Percentiles rank a stretch among this genome's conserved stretches.
phyloP scores from a whole-genome alignment of 129 eudicot genomes.

The Escallonia herrerae region DNA sequence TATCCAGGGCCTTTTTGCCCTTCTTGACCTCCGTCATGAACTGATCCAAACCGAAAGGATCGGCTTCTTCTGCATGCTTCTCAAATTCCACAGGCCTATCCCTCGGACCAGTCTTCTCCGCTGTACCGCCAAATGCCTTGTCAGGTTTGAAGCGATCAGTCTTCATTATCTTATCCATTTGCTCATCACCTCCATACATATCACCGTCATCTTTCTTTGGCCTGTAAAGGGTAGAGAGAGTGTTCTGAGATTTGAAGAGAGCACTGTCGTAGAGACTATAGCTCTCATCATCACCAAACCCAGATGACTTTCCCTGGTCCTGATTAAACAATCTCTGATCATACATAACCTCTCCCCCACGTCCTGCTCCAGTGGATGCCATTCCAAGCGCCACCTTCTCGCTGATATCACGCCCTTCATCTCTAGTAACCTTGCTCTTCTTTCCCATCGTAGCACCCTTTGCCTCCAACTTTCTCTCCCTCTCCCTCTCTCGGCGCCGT shows the following conservation, averaged over 20 bases:
- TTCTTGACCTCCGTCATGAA: constrained; percentile 72
- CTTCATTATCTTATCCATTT: constrained; percentile 70
- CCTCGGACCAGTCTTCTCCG: constrained; percentile 53
- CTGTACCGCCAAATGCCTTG: constrained; percentile 61
- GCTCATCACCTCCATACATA: constrained; percentile 82
- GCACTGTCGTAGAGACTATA: constrained; percentile 75
- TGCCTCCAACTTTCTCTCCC: constrained; percentile 85
- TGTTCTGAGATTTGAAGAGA: constrained; percentile 67
- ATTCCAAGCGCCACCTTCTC: constrained; percentile 94
- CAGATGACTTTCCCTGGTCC: constrained; percentile 92
- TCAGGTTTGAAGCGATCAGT: constrained; percentile 81
- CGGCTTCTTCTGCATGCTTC: constrained; percentile 64
- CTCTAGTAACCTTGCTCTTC: constrained; percentile 87
- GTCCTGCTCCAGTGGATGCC: constrained; percentile 61
- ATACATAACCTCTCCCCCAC: constrained; percentile 80
- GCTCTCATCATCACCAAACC: constrained; percentile 73
- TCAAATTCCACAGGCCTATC: constrained; percentile 82
- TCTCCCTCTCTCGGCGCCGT: constrained; percentile 70
- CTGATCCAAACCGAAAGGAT: constrained; percentile 84
- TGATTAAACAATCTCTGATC: constrained; percentile 84
- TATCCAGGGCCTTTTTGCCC: constrained; percentile 66
- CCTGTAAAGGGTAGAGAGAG: constrained; percentile 67
- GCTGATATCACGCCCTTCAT: constrained; percentile 82
- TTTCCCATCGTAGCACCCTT: constrained; percentile 90
- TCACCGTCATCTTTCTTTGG: constrained; percentile 89